phyloP scores from a whole-genome alignment of 2,329 filamentous ascomycete genomes.

The Aspergillus clavatus region DNA sequence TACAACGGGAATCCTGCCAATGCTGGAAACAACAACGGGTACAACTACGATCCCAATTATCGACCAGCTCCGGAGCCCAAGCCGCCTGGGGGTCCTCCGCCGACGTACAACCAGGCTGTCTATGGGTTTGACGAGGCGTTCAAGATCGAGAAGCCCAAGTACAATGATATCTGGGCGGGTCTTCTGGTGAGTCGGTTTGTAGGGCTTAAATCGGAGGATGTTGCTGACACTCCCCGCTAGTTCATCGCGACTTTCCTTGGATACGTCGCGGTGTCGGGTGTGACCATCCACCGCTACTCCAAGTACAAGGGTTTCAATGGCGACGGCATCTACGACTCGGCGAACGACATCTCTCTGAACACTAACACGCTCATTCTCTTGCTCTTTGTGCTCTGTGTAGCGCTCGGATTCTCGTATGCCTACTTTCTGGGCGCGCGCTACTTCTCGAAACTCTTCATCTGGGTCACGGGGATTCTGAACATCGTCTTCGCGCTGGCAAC shows the following conservation, averaged over 20 bases:
- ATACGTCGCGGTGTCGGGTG: slow-evolving; percentile 69
- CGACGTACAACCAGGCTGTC: slow-evolving; percentile 32
- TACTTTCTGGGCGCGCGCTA: slow-evolving; percentile 72
- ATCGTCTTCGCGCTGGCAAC: slow-evolving; percentile 79
- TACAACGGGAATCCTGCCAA: no score
- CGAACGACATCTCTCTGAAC: slow-evolving; percentile 64
- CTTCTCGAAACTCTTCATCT: slow-evolving; percentile 88
- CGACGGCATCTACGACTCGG: slow-evolving; percentile 66
- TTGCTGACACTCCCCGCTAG: slow-evolving; percentile 43
- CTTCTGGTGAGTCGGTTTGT: slow-evolving; percentile 65
- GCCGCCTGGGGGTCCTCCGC: slow-evolving; percentile 35
- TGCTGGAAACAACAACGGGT: slow-evolving; percentile 9
- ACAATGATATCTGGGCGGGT: slow-evolving; percentile 85
- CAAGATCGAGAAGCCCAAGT: slow-evolving; percentile 77
- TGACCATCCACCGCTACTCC: slow-evolving; percentile 71
- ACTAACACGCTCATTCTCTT: slow-evolving; percentile 86
- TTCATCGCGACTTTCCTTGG: slow-evolving; percentile 67
- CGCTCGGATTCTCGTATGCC: slow-evolving; percentile 66
- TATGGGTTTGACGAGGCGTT: slow-evolving; percentile 73
- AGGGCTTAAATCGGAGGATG: no score
- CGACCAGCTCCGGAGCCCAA: slow-evolving; percentile 6
- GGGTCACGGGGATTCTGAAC: slow-evolving; percentile 85
- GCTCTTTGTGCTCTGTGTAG: slow-evolving; percentile 67
- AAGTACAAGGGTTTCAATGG: slow-evolving; percentile 59
- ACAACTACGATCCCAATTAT: slow-evolving; percentile 18